Evolutionary conservation across 2,329 filamentous ascomycete species (phyloP).

Genomic region (Ilyonectria robusta): DNA sequence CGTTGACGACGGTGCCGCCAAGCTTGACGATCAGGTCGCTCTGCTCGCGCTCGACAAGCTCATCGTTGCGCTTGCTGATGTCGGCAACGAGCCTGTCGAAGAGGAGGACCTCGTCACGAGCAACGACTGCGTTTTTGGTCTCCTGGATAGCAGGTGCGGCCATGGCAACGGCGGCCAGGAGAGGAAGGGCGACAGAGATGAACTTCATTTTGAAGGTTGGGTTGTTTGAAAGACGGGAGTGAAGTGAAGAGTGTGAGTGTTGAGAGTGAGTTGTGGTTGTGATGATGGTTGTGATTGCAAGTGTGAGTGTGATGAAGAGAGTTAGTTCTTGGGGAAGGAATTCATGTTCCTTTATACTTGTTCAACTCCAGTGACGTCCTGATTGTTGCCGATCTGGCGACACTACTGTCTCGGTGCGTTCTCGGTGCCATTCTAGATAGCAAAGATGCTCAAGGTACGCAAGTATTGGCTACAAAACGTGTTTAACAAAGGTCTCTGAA

Average conservation of each 20-base stretch:
- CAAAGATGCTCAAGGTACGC: neutral
- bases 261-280: neutral
- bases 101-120: slow-evolving; percentile 1
- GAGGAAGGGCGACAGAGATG: slow-evolving; percentile 8
- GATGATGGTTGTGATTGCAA: neutral
- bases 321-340: slow-evolving; percentile 1
- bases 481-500: neutral
- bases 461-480: neutral
- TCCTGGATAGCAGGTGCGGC: slow-evolving; percentile 1
- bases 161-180: slow-evolving; percentile 13
- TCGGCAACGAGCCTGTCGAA: neutral
- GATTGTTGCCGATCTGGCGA: neutral
- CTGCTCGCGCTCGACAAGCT: slow-evolving; percentile 2
- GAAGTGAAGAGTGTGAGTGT: neutral
- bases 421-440: neutral
- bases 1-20: too few relatives aligned
- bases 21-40: slow-evolving; percentile 3
- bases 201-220: slow-evolving; percentile 20
- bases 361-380: neutral
- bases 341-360: neutral
- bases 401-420: neutral
- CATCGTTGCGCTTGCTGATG: neutral
- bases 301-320: neutral
- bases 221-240: neutral
- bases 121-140: neutral